A percentile compares a stretch with the other conserved stretches of the same genome.
Conservation (phyloP, 495 filamentous ascomycete species). For the Annulohypoxylon stygium region DNA sequence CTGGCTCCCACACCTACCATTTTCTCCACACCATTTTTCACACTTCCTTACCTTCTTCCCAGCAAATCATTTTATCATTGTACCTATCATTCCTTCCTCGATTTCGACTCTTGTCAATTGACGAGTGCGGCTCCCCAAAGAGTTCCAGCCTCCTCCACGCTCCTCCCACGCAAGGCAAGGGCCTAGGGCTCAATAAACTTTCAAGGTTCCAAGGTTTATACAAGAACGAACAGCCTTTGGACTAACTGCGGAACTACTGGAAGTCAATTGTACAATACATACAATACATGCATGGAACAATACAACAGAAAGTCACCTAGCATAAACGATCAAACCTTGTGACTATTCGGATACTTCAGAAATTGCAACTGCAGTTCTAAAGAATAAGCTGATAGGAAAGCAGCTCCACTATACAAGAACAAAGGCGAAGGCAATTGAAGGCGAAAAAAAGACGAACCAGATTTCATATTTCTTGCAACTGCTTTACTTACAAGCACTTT, state of each 20-base stretch:
- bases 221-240: constrained; percentile 22
- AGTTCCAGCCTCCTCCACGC: constrained; percentile 17
- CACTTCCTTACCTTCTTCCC: constrained; percentile 25
- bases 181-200: constrained; percentile 3
- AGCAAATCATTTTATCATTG: constrained; percentile 41
- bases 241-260: constrained; percentile 28
- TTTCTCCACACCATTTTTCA: constrained; percentile 47
- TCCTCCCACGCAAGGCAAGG: constrained; percentile 19
- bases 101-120: constrained; percentile 22
- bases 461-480: not conserved
- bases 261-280: constrained; percentile 25
- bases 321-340: constrained; percentile 16
- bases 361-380: constrained; percentile 18
- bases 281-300: constrained; percentile 23
- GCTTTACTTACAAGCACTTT: not conserved
- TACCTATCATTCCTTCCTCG: constrained; percentile 19
- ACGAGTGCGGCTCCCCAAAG: constrained; percentile 26
- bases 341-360: constrained; percentile 11
- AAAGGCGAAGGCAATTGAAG: constrained; percentile 11
- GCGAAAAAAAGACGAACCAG: constrained; percentile 18
- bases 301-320: constrained; percentile 13
- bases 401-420: constrained; percentile 31
- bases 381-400: constrained; percentile 29
- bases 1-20: constrained; percentile 44
- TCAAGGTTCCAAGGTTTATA: constrained; percentile 4